These are phyloP conservation scores for Pythium sp. DNA, from an alignment of 352 stramenopile genomes.

Conservation along the genomic window DNA sequence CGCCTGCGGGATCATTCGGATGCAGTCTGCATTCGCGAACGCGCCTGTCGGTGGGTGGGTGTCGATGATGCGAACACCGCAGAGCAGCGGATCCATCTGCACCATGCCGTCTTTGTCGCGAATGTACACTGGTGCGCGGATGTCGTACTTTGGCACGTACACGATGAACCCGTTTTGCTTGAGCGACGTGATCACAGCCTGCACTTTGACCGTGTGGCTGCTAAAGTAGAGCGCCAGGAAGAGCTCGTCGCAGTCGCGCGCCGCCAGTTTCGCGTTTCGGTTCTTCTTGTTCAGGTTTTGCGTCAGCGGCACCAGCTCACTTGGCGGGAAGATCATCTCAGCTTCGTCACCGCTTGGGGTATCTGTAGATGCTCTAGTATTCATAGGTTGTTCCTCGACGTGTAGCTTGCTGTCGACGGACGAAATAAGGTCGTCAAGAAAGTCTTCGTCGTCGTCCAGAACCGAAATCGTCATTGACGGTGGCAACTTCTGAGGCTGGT, in stretches of 20 bases:
- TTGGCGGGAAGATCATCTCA: conserved; percentile 38
- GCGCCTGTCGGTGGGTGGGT: conserved; percentile 50
- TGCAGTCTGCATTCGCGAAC: conserved; percentile 57
- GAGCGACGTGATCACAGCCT: conserved; percentile 88
- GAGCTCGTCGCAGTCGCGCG: conserved; percentile 86
- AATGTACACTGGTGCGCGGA: conserved; percentile 90
- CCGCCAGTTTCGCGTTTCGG: conserved; percentile 85
- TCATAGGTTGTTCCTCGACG: conserved; percentile 12
- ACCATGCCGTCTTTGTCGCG: conserved; percentile 82
- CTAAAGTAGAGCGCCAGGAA: conserved; percentile 94
- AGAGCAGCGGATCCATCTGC: conserved; percentile 77
- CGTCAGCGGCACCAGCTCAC: conserved; percentile 76
- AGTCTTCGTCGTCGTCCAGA: conserved; percentile 53
- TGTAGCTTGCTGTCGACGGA: conserved; percentile 60
- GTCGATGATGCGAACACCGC: conserved; percentile 66
- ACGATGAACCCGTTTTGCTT: conserved; percentile 92
- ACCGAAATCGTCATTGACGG: conserved; percentile 55
- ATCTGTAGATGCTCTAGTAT: background rate
- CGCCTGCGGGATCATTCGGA: conserved; percentile 64
- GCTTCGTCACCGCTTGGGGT: conserved; percentile 13
- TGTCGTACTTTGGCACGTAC: conserved; percentile 91
- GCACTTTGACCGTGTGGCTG: conserved; percentile 75
- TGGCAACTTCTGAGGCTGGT: conserved; percentile 26
- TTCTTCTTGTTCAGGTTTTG: conserved; percentile 91
- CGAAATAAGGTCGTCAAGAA: conserved; percentile 64